Evolutionary conservation across 176 grass and related monocot species (phyloP), one percentile per base, ranked within the genome.

Genomic region (Oryza glaberrima): DNA sequence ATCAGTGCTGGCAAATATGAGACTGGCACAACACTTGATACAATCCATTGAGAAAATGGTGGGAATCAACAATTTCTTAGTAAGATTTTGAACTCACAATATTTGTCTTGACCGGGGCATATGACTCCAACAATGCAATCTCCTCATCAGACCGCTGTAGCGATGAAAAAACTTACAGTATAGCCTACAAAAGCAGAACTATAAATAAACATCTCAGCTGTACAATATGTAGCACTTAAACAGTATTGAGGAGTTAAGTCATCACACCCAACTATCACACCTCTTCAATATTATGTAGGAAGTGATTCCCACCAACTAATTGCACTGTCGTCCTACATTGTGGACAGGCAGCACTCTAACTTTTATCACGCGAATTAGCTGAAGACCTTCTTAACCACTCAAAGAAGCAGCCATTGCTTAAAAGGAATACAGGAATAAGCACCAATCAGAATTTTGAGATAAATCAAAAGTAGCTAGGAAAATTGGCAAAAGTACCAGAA

Each of bases 361-460:
- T 75, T 88, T 84, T 90, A 90, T 86, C 83, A 63, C 63, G 84
- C 2, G 88, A 90, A 7, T 68, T 82, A 60, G 67, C 77, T 77
- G 96, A 95, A 86, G 88, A 91, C 76, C 90, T 95, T 86, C 93
- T 98, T 77, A 95, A 90, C 96, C 96, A 98, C 88, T 94, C 96
- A 60, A 91, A 98, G 89, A 98, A 98, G 79, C 96, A 98, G 3
- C 96, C 96, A 81, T 98, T 98, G 84, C 96, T 98, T 88, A 47
- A 79, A 76, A 77, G 22, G 72, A 83, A 35, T 65, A 66, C 32
- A 67, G 67, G n/a, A 84, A 64, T 30, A 3, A 71, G 88, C 47
- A 86, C 65, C 68, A 80, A 15, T 48, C 72, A 58, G 56, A 46
- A 78, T 69, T 75, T 45, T 11, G 12, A 91, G 64, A 88, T 10